Base-by-base conservation (phyloP, 805 yeast species). In the Candida railenensis region DNA sequence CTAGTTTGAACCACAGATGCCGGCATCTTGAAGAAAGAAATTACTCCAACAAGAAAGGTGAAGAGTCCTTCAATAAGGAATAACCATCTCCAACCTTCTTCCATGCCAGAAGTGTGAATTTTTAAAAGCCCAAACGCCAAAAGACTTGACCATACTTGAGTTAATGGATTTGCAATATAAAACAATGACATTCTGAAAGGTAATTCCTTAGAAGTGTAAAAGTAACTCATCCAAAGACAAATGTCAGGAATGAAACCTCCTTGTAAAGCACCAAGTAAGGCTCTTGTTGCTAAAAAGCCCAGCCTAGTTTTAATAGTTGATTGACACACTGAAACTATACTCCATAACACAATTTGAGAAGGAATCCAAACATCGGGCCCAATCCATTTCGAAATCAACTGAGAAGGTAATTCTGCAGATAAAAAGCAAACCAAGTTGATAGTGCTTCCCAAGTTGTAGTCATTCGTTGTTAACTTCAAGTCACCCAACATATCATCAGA, bases 211-310 rank as follows among this genome's bases (percentile, higher is more conserved):
- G 77, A 57, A 8, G 81, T 84, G 65, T 78, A 85, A 63, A 83
- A 85, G 61, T 83, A 85, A 1, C 85, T 77, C 61, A 85, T 65
- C 81, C 85, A 85, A 41, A 83, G 63, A 46, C 79, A 74, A 30
- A 78, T 64, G 53, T 83, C 89, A 30, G 86, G 83, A 45, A 85
- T 83, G 48, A 83, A 83, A 0, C 89, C 89, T 47, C 89, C 89
- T 59, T 84, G 83, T n/a, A 79, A 59, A 3, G 75, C 55, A 1
- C 85, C 89, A 37, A 82, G 56, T 3, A 81, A 65, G 0, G 77
- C 76, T 49, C 87, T 66, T 3, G 81, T 71, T 8, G 66, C 68
- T 47, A 63, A 69, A 50, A 80, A 82, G 0, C 78, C 71, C 1
- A 69, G 55, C 47, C 62, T 69, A 37, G 62, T 62, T 2, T 52